Conservation (phyloP, 805 yeast genomes). For the Cyberlindnera xylosilytica region DNA sequence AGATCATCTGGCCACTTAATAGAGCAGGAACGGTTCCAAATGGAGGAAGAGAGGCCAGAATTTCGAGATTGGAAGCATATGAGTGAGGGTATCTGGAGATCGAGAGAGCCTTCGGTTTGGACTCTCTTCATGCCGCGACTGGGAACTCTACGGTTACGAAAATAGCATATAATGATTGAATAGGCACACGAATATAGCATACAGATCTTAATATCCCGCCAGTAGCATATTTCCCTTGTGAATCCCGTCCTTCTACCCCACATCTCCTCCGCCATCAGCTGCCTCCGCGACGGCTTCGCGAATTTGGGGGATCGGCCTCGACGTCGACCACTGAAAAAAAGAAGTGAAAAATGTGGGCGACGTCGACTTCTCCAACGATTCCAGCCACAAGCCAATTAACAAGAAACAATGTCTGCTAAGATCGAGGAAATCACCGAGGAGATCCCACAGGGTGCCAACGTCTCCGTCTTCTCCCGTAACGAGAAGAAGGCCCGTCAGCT, state of each 20-base stretch:
- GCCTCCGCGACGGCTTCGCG: too few species aligned
- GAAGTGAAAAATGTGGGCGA: conserved; percentile 13
- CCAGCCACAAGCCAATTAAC: not conserved
- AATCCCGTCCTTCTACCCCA: conserved; percentile 2
- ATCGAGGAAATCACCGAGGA: conserved; percentile 29
- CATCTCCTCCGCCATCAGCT: too few species aligned
- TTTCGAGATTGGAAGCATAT: conserved; percentile 13
- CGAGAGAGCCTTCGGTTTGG: too few species aligned
- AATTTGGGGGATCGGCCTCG: too few species aligned
- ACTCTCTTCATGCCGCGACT: too few species aligned
- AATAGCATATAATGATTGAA: too few species aligned
- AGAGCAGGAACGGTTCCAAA: conserved; percentile 48
- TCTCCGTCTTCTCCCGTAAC: conserved; percentile 78
- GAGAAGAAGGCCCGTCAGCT: conserved; percentile 95
- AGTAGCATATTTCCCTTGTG: too few species aligned
- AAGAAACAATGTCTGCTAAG: conserved; percentile 11
- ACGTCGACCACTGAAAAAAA: conserved; percentile 10
- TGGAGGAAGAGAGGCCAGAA: conserved; percentile 54
- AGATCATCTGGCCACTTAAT: conserved; percentile 66
- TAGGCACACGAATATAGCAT: too few species aligned
- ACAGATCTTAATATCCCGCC: too few species aligned
- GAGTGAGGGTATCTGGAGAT: conserved; percentile 1
- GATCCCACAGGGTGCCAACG: conserved; percentile 76
- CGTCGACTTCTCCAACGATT: not conserved
- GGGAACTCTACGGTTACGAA: not conserved